Evolutionary conservation across 2,329 filamentous ascomycete species (phyloP), one percentile per base, ranked within the genome.

Genomic region (Neonectria neomacrospora): DNA sequence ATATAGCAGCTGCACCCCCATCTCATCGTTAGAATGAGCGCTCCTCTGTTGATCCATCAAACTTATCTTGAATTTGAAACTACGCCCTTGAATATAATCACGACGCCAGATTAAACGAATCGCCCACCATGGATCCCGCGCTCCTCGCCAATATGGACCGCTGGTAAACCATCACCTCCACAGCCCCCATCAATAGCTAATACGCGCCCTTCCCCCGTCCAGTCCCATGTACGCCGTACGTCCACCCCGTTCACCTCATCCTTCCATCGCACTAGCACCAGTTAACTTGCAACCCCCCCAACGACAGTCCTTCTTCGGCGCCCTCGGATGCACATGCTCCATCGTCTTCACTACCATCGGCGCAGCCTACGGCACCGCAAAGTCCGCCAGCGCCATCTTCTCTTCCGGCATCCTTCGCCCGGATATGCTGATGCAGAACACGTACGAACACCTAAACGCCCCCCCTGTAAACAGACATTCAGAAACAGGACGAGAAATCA

Each of bases 311-410:
- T 80, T 81, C 71, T 80, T 81, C 66, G 79, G 80, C 39, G 79
- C 79, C 47, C 74, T 81, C 64, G 80, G 80, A 55, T 80, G 79
- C 68, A 71, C 75, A 30, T 76, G 76, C 42, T 79, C 83, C 74
- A 85, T 86, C 63, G 78, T 85, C 73, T 82, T 86, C 77, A 83
- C 82, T 69, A 84, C 82, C 73, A 74, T 86, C 51, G 83, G 80
- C 54, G 80, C 80, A 54, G 76, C 80, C 53, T 82, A 82, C 67
- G 80, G 80, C 54, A 81, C 80, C 37, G 80, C 80, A 58, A 80
- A 80, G 66, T 81, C 80, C 50, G 69, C 77, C 50, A 75, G 76
- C 37, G 80, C 80, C 58, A 82, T 83, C 68, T 82, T 82, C 69
- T 72, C 80, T 23, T 75, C 76, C 26, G 80, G 80, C 58, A 74